phyloP scores from a whole-genome alignment of 225 moss, liverwort and hornwort genomes.

The Polytrichum formosum region DNA sequence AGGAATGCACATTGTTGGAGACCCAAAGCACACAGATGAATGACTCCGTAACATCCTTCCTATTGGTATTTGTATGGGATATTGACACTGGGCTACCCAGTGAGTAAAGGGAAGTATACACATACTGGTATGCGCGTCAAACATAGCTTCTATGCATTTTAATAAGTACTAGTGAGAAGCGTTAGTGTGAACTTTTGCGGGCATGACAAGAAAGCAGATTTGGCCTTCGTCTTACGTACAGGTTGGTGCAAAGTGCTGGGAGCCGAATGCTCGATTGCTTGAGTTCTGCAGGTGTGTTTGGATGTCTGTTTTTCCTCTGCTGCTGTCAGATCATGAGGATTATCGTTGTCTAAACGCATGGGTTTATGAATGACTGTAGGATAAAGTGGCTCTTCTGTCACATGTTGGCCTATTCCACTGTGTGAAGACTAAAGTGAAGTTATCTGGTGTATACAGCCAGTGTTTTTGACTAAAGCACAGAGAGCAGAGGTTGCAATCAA shows the following conservation, averaged over 20 bases:
- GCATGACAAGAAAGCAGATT: conserved; percentile 93
- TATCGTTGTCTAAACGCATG: conserved; percentile 33
- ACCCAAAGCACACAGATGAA: not conserved
- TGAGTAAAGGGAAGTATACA: not conserved
- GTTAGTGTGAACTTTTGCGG: conserved; percentile 49
- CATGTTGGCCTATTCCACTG: not conserved
- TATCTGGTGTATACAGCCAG: conserved; percentile 23
- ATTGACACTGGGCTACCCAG: conserved; percentile 1
- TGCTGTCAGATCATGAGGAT: conserved; percentile 59
- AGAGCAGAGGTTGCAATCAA: conserved; percentile 50
- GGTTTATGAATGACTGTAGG: too few species aligned
- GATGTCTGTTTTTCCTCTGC: conserved; percentile 67
- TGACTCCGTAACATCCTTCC: not conserved
- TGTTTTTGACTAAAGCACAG: conserved; percentile 34
- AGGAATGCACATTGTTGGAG: not conserved
- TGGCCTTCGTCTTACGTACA: conserved; percentile 92
- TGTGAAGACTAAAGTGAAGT: not conserved
- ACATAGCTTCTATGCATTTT: conserved; percentile 19
- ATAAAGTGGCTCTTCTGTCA: too few species aligned
- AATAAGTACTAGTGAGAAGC: conserved; percentile 33
- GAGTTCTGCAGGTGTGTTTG: conserved; percentile 97
- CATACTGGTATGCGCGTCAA: conserved; percentile 17
- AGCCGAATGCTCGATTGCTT: conserved; percentile 96
- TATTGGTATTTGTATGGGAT: not conserved
- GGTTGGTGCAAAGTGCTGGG: conserved; percentile 90